Evolutionary conservation across 2,329 filamentous ascomycete genomes (phyloP).

Genomic region (Verticillium albo-atrum): DNA sequence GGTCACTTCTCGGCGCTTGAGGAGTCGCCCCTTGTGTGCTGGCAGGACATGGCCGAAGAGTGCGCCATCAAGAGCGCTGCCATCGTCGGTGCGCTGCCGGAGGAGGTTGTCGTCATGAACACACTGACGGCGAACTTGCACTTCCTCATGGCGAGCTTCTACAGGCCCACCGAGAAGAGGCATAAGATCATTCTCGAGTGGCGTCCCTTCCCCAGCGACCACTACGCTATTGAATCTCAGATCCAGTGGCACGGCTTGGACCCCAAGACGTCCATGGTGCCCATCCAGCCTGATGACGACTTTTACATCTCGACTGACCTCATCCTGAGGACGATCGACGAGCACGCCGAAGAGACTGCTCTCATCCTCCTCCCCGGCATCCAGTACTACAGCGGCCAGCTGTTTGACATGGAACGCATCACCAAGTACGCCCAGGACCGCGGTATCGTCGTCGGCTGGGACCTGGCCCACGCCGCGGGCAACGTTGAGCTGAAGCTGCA

Average conservation of each 20-base stretch:
- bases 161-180: conserved; percentile 57
- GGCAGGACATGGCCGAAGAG: conserved; percentile 75
- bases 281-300: conserved; percentile 61
- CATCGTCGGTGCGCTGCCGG: conserved; percentile 67
- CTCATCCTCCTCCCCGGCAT: conserved; percentile 71
- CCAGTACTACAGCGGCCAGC: conserved; percentile 78
- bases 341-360: conserved; percentile 61
- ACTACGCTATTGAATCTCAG: conserved; percentile 83
- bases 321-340: conserved; percentile 63
- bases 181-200: conserved; percentile 87
- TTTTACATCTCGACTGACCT: conserved; percentile 59
- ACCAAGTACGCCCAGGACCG: conserved; percentile 64
- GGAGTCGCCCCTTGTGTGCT: conserved; percentile 64
- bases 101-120: conserved; percentile 84
- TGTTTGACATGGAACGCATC: conserved; percentile 69
- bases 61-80: conserved; percentile 66
- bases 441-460: conserved; percentile 68
- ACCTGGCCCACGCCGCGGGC: conserved; percentile 71
- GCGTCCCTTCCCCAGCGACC: conserved; percentile 78
- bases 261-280: conserved; percentile 64
- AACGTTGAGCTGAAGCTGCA: conserved; percentile 70
- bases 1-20: conserved; percentile 73
- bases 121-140: conserved; percentile 80
- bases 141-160: conserved; percentile 80
- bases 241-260: conserved; percentile 66